Evolutionary conservation across 805 yeast species (phyloP).

Genomic region (Yamadazyma tumulicola): DNA sequence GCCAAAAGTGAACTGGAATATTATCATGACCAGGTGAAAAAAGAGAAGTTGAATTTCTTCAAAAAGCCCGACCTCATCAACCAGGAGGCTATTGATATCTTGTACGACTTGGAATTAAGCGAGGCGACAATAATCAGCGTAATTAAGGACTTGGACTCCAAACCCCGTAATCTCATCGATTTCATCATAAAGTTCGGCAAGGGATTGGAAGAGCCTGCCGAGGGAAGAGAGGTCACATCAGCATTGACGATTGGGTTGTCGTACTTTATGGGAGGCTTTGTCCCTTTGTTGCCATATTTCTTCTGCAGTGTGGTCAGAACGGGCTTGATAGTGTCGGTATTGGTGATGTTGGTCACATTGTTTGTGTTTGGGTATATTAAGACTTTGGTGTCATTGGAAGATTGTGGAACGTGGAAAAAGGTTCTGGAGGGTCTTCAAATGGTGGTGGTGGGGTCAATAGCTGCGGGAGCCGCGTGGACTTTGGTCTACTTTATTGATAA

Average conservation of each 20-base stretch:
- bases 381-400: constrained; percentile 77
- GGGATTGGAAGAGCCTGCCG: constrained; percentile 95
- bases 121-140: constrained; percentile 73
- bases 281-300: constrained; percentile 89
- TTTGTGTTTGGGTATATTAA: constrained; percentile 85
- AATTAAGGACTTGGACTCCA: constrained; percentile 71
- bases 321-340: constrained; percentile 70
- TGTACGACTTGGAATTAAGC: constrained; percentile 68
- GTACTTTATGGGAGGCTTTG: constrained; percentile 88
- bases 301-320: constrained; percentile 71
- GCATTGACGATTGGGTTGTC: constrained; percentile 89
- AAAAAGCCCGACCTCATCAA: constrained; percentile 61
- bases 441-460: constrained; percentile 94
- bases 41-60: constrained; percentile 66
- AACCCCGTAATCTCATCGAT: constrained; percentile 77
- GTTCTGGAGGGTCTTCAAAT: constrained; percentile 82
- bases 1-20: constrained; percentile 85
- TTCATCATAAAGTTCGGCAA: constrained; percentile 84
- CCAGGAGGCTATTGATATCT: constrained; percentile 76
- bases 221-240: constrained; percentile 80
- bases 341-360: constrained; percentile 81
- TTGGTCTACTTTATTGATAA: constrained; percentile 72
- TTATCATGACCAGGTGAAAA: constrained; percentile 65
- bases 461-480: constrained; percentile 96
- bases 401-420: constrained; percentile 57